Base-by-base conservation (phyloP, 225 moss, liverwort and hornwort genomes). In the Bryum argenteum region DNA sequence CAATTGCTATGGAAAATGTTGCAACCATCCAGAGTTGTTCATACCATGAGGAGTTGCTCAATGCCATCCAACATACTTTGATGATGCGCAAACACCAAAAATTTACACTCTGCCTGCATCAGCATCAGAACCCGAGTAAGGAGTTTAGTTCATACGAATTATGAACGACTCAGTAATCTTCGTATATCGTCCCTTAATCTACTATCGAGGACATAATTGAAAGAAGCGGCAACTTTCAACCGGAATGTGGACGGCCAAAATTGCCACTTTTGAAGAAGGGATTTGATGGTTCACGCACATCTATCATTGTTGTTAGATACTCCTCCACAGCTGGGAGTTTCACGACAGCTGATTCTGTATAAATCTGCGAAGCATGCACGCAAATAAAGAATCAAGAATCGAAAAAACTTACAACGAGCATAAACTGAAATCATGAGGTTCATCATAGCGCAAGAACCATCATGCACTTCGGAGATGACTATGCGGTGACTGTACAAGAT, bases 71-170 rank as follows among this genome's bases (percentile, higher is more conserved):
- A 75, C 97, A 98, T 94, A 71, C 66, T 82, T 77, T 83, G 86
- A 91, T 98, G 97, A 71, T 98, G 94, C 42, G 88, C 94, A 81
- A 98, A 98, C 62, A 98, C 88, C 71, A 98, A 85, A 78, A 92
- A 98, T 74, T 98, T 98, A 84, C 94, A 98, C 61, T 90, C 89
- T 43, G 89, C 94, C 96, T 96, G 84, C 50, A 71, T 78, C 28
- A 69, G 57, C 50, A 71, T 78, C 41, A 69, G 57, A 69, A 67
- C 64, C 47, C 79, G 66, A 44, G 61, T 66, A 62, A 61, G 54
- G 40, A 53, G 66, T 24, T 23, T 69, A 39, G 58, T 57, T 33
- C 40, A 56, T 40, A 75, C 37, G 18, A 18, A 47, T 17, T n/a
- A 58, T 11, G 16, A 75, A 69, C 28, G 22, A 60, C 58, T 1